These are phyloP conservation scores for Agarophyton chilense DNA, from an alignment of 23 red algal species.

Conservation along the genomic window DNA sequence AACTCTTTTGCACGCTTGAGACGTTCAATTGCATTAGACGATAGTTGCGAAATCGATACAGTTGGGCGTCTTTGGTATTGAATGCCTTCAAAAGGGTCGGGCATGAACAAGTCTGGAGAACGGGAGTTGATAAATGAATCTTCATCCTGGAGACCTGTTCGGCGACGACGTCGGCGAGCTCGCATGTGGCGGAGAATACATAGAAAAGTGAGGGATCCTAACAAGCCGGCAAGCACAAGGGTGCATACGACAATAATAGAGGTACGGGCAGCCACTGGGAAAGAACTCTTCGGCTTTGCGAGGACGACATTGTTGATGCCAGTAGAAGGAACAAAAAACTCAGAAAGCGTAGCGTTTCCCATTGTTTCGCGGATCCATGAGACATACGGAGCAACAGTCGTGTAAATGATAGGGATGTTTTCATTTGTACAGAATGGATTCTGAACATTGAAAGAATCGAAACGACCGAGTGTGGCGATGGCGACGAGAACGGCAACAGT, in stretches of 20 bases:
- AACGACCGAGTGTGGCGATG: constrained; percentile 29
- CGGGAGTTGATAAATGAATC: constrained; percentile 51
- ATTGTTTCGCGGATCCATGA: constrained; percentile 48
- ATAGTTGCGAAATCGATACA: constrained; percentile 21
- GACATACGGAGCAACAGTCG: constrained; percentile 47
- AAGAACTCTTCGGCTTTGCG: background rate
- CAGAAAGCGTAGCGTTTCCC: constrained; percentile 13
- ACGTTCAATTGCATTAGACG: constrained; percentile 28
- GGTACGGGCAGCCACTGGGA: constrained; percentile 18
- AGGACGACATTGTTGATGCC: constrained; percentile 42
- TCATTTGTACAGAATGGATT: constrained; percentile 36
- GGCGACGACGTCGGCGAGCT: constrained; percentile 35
- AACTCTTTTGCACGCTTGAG: constrained; percentile 41
- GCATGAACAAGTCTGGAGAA: background rate
- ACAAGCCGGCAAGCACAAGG: constrained; percentile 28
- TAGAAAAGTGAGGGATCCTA: constrained; percentile 6
- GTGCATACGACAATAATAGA: constrained; percentile 53
- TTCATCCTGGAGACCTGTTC: constrained; percentile 28
- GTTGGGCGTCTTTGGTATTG: constrained; percentile 12
- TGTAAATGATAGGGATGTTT: constrained; percentile 30
- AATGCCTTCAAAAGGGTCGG: constrained; percentile 68
- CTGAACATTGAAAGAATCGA: constrained; percentile 11
- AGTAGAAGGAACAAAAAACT: constrained; percentile 34
- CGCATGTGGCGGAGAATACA: constrained; percentile 19
- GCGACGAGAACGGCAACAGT: constrained; percentile 52